Base-by-base conservation (phyloP, 1,284 basidiomycete genomes). In the Ustilago cynodontis region DNA sequence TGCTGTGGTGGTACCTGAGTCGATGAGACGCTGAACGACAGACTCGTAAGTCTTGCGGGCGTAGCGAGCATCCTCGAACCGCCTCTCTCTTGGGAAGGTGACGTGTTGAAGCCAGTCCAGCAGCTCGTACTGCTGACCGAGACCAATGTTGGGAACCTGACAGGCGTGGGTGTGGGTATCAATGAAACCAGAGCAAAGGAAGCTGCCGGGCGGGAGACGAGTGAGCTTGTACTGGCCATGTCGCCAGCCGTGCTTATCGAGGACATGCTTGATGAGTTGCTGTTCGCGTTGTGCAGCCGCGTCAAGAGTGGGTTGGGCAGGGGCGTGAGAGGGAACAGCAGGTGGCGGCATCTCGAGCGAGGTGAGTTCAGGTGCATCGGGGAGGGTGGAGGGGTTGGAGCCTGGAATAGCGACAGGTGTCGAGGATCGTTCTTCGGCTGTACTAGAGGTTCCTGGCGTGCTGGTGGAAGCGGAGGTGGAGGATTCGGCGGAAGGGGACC, bases 11-110 rank as follows among this genome's bases (percentile, higher is more conserved):
- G 94, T 97, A 20, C 53, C 72, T 20, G 58, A 63, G 74, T 92
- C 89, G 49, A 98, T 89, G 24, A 91, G 89, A 18, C 93, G 89
- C 64, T 90, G 88, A 24, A 98, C 93, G 29, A 94, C 93, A 14
- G 89, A 88, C 22, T 88, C 86, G 84, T 98, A 98, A 1, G 91
- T 88, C 55, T 87, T 88, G 53, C 88, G 85, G 1, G 95, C 95
- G 86, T 94, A 94, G 1, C 88, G 85, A 1, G 89, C 70, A 82
- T 96, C 91, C n/a, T 87, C 79, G 84, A 94, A 98, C 69, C 89
- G 90, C n/a, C 90, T 87, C 86, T 98, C 96, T 82, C 91, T 91
- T 0, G 95, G 96, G 85, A 96, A 98, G 1, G 95, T 98, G 65
- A 94, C 89, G 51, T 93, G 88, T 41, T 91, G 86, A 33, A 98